phyloP scores from a whole-genome alignment of 2,329 filamentous ascomycete genomes.

The Phialemoniopsis sp. region DNA sequence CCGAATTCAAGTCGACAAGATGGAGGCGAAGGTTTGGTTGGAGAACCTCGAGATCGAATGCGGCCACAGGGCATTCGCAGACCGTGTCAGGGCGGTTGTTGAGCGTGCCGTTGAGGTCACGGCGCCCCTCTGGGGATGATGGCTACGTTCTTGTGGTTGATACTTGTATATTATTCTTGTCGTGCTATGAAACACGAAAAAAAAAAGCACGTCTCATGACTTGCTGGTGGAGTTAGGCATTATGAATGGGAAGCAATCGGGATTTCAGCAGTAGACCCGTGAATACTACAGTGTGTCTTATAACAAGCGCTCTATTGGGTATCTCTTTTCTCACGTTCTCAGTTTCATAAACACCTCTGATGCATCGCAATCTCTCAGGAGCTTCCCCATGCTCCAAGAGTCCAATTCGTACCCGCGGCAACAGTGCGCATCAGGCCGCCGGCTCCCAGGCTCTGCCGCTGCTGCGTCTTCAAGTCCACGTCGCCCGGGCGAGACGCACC shows the following conservation, averaged over 20 bases:
- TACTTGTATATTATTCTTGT: no score
- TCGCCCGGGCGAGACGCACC: slow-evolving; percentile 59
- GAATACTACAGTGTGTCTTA: no score
- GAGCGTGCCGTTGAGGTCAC: slow-evolving; percentile 87
- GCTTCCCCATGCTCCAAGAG: slow-evolving; percentile 56
- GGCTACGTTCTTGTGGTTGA: not conserved
- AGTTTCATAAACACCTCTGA: no score
- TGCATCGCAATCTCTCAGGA: no score
- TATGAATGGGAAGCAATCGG: no score
- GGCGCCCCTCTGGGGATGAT: slow-evolving; percentile 62
- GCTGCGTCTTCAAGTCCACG: slow-evolving; percentile 51
- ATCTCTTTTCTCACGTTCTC: no score
- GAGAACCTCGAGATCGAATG: slow-evolving; percentile 91
- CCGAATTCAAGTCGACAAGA: slow-evolving; percentile 81
- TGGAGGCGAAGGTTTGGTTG: slow-evolving; percentile 84
- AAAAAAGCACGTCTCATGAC: no score
- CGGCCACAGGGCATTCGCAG: slow-evolving; percentile 69
- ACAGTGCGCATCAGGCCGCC: slow-evolving; percentile 40
- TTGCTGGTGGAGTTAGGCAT: no score
- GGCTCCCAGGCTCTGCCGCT: slow-evolving; percentile 62
- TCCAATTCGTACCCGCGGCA: slow-evolving; percentile 48
- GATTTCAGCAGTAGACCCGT: no score
- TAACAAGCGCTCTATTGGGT: no score
- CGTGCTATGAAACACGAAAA: no score
- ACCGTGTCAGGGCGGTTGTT: slow-evolving; percentile 83